Percentiles rank a stretch among this genome's conserved stretches.
phyloP scores from a whole-genome alignment of 2,329 filamentous ascomycete genomes.

The Drechslerella dactyloides region DNA sequence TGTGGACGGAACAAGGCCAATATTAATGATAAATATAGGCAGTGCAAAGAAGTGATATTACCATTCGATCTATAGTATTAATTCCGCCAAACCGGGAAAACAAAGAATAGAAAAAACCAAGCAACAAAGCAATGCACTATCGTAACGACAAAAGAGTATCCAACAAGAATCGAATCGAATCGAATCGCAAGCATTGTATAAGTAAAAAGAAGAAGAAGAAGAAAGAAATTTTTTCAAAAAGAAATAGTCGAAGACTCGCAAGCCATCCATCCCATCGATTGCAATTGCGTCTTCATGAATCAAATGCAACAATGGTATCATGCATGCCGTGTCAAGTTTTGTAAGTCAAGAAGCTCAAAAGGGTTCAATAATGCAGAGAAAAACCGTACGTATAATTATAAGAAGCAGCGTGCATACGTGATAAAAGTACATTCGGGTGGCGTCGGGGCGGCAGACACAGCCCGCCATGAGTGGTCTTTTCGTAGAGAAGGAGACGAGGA shows the following conservation, averaged over 20 bases:
- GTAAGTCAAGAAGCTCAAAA: background rate
- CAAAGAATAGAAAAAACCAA: conserved; percentile 21
- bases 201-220: too few relatives aligned
- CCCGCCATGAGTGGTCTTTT: too few relatives aligned
- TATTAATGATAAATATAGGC: background rate
- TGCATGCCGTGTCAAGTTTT: background rate
- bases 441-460: too few relatives aligned
- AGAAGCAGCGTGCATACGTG: background rate
- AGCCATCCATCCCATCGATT: background rate
- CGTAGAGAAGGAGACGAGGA: too few relatives aligned
- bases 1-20: too few relatives aligned
- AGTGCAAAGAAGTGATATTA: background rate
- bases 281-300: background rate
- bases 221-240: too few relatives aligned
- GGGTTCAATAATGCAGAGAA: background rate
- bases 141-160: conserved; percentile 28
- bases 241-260: too few relatives aligned
- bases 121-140: conserved; percentile 5
- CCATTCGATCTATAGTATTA: conserved; percentile 6
- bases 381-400: background rate
- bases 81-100: conserved; percentile 5
- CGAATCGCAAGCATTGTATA: too few relatives aligned
- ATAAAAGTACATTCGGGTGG: background rate
- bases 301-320: conserved; percentile 1
- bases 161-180: conserved; percentile 12